Base-by-base conservation (phyloP, 768 basidiomycete species). In the Mycena haematopus region DNA sequence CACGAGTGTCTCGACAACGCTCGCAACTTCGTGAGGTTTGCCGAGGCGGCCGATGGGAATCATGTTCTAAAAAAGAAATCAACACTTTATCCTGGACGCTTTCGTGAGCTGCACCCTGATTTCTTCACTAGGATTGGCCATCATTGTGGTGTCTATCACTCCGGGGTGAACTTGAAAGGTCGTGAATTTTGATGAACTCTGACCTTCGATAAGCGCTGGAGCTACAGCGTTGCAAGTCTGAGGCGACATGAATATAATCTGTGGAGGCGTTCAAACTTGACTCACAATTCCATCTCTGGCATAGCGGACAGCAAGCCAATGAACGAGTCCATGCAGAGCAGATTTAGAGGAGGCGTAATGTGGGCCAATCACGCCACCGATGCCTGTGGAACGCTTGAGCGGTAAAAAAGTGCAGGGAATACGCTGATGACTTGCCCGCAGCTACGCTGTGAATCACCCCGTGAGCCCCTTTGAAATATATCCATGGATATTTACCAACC, bases 281-380 rank as follows among this genome's bases (percentile, higher is more conserved):
- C 80, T 45, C 66, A 84, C 84, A 51, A 86, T 76, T 14, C 84
- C 84, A 14, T 80, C 79, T 62, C 81, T 80, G 15, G 80, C 79
- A 63, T 85, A 82, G 38, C 82, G 73, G 51, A 71, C 72, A 8
- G 84, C 80, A n/a, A 84, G 71, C 84, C 84, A 85, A 63, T 84
- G 84, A 38, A 84, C 71, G 6, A 85, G 73, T 0, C 84, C 84
- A 62, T 85, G 83, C 62, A 84, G 65, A 2, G 83, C 84, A 2
- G 83, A 79, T 62, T 86, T 86, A 0, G 84, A 84, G 0, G 82
- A 84, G 7, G 84, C 82, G 56, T 86, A 85, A 59, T 86, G 84
- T 0, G 84, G 84, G 0, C 84, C 84, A 46, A 86, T 75, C 1
- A 85, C 80, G 1, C 84, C 84, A 14, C 84, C 84, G 25, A 77